Evolutionary conservation across 352 stramenopile genomes (phyloP).

Genomic region (Globisporangium irregulare): DNA sequence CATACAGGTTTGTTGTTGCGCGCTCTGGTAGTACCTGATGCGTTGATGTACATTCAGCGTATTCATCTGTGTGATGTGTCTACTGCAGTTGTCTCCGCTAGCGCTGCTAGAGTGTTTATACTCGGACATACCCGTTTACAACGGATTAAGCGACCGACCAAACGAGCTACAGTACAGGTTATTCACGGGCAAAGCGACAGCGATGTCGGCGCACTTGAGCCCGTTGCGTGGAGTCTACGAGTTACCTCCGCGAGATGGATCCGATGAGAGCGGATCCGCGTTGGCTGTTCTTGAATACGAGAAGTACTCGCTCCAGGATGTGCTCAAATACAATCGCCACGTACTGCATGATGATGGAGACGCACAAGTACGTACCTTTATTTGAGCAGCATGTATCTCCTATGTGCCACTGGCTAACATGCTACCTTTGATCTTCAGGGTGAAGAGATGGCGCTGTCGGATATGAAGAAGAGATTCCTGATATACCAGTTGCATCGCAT

Average conservation of each 20-base stretch:
- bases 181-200: neutral
- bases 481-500: constrained; percentile 57
- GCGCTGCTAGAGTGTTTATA: constrained; percentile 52
- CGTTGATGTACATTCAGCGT: neutral
- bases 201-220: constrained; percentile 25
- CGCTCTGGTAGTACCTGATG: neutral
- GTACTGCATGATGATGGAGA: constrained; percentile 40
- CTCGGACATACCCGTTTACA: constrained; percentile 42
- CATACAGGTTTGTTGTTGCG: neutral
- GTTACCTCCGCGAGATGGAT: neutral
- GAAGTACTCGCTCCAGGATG: constrained; percentile 55
- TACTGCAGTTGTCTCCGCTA: constrained; percentile 19
- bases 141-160: neutral
- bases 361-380: neutral
- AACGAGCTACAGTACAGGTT: neutral
- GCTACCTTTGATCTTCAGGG: constrained; percentile 8
- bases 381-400: too few relatives aligned
- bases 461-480: constrained; percentile 66
- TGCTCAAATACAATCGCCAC: constrained; percentile 70
- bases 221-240: constrained; percentile 36
- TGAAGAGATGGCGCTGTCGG: constrained; percentile 31
- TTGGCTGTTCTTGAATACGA: constrained; percentile 72
- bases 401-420: neutral
- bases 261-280: neutral
- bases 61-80: neutral